These are phyloP conservation scores for Ceratobasidium papillatum DNA, from an alignment of 1,284 basidiomycete species.

Conservation along the genomic window DNA sequence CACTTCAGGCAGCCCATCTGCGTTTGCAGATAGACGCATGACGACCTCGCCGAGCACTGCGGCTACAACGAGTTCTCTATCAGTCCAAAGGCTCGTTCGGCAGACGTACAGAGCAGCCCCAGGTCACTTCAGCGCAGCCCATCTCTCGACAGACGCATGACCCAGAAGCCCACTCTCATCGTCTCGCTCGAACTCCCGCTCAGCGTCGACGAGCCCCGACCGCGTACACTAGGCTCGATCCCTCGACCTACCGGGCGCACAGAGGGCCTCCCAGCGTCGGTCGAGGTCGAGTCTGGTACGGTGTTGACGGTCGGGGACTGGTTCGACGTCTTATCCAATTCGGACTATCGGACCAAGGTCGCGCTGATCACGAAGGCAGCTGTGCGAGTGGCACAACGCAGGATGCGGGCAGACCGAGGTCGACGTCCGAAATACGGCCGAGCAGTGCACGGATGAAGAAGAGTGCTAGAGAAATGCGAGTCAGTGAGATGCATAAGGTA, in stretches of 20 bases:
- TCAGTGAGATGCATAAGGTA: background rate
- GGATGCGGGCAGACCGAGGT: background rate
- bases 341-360: background rate
- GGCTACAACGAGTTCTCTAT: background rate
- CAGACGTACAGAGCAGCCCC: background rate
- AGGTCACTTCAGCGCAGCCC: conserved; percentile 4
- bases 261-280: background rate
- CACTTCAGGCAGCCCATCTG: background rate
- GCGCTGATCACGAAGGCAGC: conserved; percentile 18
- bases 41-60: background rate
- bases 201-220: background rate
- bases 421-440: background rate
- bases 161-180: background rate
- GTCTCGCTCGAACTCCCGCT: background rate
- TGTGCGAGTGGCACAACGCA: background rate
- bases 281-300: background rate
- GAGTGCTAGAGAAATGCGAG: background rate
- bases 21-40: background rate
- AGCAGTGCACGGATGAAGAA: background rate
- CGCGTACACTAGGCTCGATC: background rate
- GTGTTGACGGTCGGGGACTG: background rate
- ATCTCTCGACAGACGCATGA: background rate
- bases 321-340: conserved; percentile 6
- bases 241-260: background rate
- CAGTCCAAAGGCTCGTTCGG: background rate